Evolutionary conservation across 345 rosid genomes (phyloP), one percentile per base, ranked within the genome.

Genomic region (Sonneratia alba): DNA sequence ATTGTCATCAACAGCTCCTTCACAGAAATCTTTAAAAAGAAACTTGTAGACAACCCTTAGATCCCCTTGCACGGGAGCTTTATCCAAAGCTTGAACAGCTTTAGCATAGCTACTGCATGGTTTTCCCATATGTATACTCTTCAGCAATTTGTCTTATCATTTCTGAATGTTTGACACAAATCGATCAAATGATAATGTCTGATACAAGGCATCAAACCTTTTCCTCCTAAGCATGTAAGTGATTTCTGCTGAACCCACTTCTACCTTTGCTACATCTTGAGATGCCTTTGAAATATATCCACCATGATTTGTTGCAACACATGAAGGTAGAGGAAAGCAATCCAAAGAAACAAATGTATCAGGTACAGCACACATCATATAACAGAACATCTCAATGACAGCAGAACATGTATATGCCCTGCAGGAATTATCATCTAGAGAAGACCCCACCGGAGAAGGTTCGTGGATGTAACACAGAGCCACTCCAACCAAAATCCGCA

Each of bases 261-360:
- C 89, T 37, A 77, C 77, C 82, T 89, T 92, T 73, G 84, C 90
- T 67, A 69, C 74, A 80, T 87, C 90, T 79, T 91, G 96, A 53
- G 82, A 86, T 74, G 86, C 80, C 85, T 89, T 96, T 59, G 88
- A 83, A 63, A 81, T 74, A 82, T 85, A 87, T 77, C 83, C 79
- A 67, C 87, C 96, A 77, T 91, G 96, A 80, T 69, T 88, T 67
- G 78, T 76, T 66, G 91, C 84, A 49, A 91, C 90, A 73, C 86
- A 85, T 19, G 88, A 72, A 34, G 98, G 99, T 67, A 96, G 85
- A 37, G 99, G 98, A 74, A 96, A 91, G 85, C 95, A 96, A 82
- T 96, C 98, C 78, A 89, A 71, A 70, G 92, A 90, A 81, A 96
- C 96, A 84, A 96, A 96, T 59, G 99, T 86, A 81, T 96, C 96